phyloP scores from a whole-genome alignment of 2,329 filamentous ascomycete genomes.

The Fusarium caatingaense region DNA sequence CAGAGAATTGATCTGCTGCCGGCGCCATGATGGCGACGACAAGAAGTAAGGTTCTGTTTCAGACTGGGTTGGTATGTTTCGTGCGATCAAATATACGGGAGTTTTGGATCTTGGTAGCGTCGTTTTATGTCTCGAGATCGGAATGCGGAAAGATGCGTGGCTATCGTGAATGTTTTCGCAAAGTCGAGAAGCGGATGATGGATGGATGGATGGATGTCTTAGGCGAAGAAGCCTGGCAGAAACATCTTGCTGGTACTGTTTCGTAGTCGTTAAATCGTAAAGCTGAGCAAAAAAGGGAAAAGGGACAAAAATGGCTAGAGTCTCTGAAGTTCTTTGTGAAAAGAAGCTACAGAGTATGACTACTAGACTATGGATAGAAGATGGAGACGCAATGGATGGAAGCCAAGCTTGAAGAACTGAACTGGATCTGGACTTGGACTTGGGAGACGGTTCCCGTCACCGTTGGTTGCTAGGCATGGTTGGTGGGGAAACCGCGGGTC shows the following conservation, averaged over 20 bases:
- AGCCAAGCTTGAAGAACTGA: slow-evolving; percentile 20
- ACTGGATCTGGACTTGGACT: background rate
- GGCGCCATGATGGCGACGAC: slow-evolving; percentile 69
- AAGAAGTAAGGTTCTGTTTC: slow-evolving; percentile 40
- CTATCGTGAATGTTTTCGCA: slow-evolving; percentile 14
- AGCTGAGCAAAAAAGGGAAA: background rate
- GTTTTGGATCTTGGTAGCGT: slow-evolving; percentile 1
- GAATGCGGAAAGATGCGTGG: slow-evolving; percentile 29
- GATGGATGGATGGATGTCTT: slow-evolving; percentile 34
- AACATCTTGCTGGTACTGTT: slow-evolving; percentile 20
- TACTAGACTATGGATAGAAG: background rate
- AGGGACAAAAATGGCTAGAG: background rate
- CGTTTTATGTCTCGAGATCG: slow-evolving; percentile 19
- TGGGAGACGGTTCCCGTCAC: slow-evolving; percentile 17
- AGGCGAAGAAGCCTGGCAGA: slow-evolving; percentile 18
- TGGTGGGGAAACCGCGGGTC: slow-evolving; percentile 38
- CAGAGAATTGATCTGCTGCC: slow-evolving; percentile 69
- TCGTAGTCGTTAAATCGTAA: slow-evolving; percentile 6
- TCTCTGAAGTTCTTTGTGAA: slow-evolving; percentile 4
- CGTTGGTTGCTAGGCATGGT: slow-evolving; percentile 34
- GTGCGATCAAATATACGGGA: background rate
- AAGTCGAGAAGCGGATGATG: slow-evolving; percentile 23
- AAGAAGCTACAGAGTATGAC: slow-evolving; percentile 11
- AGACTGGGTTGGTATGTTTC: slow-evolving; percentile 30
- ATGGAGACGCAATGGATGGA: slow-evolving; percentile 9